These are phyloP conservation scores for Cylindrodendrum hubeiense DNA, from an alignment of 2,329 filamentous ascomycete genomes.

Conservation along the genomic window DNA sequence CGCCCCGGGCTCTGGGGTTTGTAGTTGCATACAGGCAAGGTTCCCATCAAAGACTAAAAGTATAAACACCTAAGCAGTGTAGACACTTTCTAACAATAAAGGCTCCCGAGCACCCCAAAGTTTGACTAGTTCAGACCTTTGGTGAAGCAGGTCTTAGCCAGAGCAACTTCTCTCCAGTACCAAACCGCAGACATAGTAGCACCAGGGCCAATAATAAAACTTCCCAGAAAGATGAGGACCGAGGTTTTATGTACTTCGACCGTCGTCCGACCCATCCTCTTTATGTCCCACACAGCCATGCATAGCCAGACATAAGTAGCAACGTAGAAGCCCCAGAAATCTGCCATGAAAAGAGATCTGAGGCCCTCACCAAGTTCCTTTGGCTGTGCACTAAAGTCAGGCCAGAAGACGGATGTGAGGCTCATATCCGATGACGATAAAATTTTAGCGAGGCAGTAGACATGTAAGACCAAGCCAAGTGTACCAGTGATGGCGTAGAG, in stretches of 20 bases:
- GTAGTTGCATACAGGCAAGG: no score
- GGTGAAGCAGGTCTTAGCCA: no score
- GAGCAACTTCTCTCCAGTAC: constrained; percentile 25
- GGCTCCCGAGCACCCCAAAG: background rate
- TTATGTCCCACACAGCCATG: constrained; percentile 24
- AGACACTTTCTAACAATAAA: background rate
- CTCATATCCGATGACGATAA: background rate
- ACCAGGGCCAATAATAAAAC: constrained; percentile 19
- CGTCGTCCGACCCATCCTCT: constrained; percentile 18
- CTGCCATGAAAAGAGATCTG: constrained; percentile 8
- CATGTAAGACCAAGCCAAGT: background rate
- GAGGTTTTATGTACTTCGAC: background rate
- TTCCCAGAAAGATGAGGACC: background rate
- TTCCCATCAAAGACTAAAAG: no score
- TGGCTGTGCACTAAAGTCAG: constrained; percentile 7
- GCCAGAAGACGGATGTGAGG: constrained; percentile 11
- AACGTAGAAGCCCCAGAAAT: constrained; percentile 22
- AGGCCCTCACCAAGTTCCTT: no score
- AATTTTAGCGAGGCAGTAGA: constrained; percentile 4
- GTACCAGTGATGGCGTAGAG: constrained; percentile 4
- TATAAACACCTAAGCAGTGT: background rate
- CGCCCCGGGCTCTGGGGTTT: no score
- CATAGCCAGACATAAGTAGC: constrained; percentile 23
- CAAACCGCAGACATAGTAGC: constrained; percentile 26
- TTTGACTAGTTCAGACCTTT: no score